Percentiles rank a stretch among this genome's conserved stretches.
Conservation (phyloP, 2,329 filamentous ascomycete species). For the Lasiodiplodia citricola region DNA sequence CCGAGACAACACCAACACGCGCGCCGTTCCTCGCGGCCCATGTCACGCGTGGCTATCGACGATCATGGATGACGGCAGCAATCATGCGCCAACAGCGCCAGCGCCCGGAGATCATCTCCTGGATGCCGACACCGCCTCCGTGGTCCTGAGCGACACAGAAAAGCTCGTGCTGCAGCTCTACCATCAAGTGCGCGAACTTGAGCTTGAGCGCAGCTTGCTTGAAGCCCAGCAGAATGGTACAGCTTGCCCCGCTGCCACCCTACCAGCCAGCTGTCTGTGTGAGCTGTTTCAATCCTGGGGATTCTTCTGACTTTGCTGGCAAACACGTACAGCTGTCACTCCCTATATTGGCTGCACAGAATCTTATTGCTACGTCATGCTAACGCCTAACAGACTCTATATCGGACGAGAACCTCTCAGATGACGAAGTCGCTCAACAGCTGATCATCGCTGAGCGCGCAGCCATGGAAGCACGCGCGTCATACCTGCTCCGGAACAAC, state of each 20-base stretch:
- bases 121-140: slow-evolving; percentile 51
- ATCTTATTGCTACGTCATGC: slow-evolving; percentile 27
- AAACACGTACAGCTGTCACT: neutral
- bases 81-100: neutral
- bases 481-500: slow-evolving; percentile 71
- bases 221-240: slow-evolving; percentile 43
- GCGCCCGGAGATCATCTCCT: slow-evolving; percentile 42
- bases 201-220: slow-evolving; percentile 73
- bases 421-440: slow-evolving; percentile 59
- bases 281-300: neutral
- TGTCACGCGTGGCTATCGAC: slow-evolving; percentile 23
- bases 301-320: neutral
- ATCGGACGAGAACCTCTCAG: slow-evolving; percentile 41
- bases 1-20: slow-evolving; percentile 26
- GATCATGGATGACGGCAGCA: slow-evolving; percentile 23
- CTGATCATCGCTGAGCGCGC: slow-evolving; percentile 64
- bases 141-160: slow-evolving; percentile 70
- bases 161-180: slow-evolving; percentile 70
- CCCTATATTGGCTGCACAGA: neutral
- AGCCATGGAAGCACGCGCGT: slow-evolving; percentile 72
- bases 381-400: slow-evolving; percentile 1
- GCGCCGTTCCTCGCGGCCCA: slow-evolving; percentile 10
- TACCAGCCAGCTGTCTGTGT: neutral
- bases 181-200: slow-evolving; percentile 72
- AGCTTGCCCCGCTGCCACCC: neutral